These are phyloP conservation scores for Zopfia rhizophila DNA, from an alignment of 2,329 filamentous ascomycete species.

Conservation along the genomic window DNA sequence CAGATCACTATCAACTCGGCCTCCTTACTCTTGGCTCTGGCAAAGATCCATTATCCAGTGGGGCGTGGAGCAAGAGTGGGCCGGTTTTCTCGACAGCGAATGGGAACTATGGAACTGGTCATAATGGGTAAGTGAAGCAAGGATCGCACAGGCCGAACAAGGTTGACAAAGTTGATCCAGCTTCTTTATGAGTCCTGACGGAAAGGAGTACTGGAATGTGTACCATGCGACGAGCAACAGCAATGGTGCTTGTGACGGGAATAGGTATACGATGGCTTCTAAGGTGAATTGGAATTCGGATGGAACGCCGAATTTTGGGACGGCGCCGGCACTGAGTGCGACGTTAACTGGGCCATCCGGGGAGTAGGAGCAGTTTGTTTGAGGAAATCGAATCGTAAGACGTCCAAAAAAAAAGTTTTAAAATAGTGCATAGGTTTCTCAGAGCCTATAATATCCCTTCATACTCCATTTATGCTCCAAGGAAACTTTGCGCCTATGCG, in stretches of 20 bases:
- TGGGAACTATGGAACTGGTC: conserved; percentile 18
- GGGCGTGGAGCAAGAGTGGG: conserved; percentile 13
- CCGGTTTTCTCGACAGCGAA: conserved; percentile 17
- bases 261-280: conserved; percentile 17
- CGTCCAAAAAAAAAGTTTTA: too few relatives aligned
- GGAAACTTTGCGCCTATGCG: too few relatives aligned
- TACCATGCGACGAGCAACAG: conserved; percentile 13
- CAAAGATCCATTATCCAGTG: conserved; percentile 4
- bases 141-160: too few relatives aligned
- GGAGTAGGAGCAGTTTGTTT: too few relatives aligned
- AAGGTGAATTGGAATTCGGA: conserved; percentile 11
- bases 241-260: conserved; percentile 11
- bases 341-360: neutral
- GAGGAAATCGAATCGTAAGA: too few relatives aligned
- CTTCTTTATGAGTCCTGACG: conserved; percentile 21
- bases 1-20: conserved; percentile 9
- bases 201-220: conserved; percentile 19
- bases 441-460: too few relatives aligned
- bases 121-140: too few relatives aligned
- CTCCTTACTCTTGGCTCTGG: conserved; percentile 8
- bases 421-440: too few relatives aligned
- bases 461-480: too few relatives aligned
- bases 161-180: too few relatives aligned
- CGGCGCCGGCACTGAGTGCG: neutral
- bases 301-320: conserved; percentile 15